phyloP scores from a whole-genome alignment of 805 yeast genomes.

The Millerozyma acaciae region DNA sequence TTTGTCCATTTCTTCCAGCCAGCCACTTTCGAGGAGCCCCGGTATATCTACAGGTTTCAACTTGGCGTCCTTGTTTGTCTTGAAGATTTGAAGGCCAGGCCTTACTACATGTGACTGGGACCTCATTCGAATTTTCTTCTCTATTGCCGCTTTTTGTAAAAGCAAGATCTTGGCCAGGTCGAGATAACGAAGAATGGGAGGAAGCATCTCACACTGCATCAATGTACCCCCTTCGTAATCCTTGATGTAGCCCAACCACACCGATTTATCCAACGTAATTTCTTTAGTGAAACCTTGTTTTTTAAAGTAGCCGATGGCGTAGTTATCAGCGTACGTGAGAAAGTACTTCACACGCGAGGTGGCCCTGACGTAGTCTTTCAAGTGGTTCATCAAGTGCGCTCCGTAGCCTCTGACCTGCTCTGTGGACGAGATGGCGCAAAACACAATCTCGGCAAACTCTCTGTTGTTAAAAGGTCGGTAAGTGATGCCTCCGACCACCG shows the following conservation, averaged over 20 bases:
- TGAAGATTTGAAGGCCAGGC: constrained; percentile 75
- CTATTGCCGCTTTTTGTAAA: constrained; percentile 87
- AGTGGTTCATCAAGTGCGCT: constrained; percentile 96
- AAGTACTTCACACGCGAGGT: constrained; percentile 84
- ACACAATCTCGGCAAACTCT: constrained; percentile 95
- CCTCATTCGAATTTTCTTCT: constrained; percentile 73
- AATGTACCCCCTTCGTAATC: constrained; percentile 98
- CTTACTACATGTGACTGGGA: constrained; percentile 77
- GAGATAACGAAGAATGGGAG: constrained; percentile 72
- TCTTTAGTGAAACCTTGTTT: constrained; percentile 98
- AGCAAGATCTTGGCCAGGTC: constrained; percentile 84
- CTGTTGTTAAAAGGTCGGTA: constrained; percentile 89
- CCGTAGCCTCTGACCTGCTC: constrained; percentile 99
- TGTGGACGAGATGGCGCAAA: constrained; percentile 95
- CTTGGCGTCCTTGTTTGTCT: constrained; percentile 38
- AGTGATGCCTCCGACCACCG: constrained; percentile 97
- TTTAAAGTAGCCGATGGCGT: constrained; percentile 97
- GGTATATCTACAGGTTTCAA: constrained; percentile 83
- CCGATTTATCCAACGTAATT: constrained; percentile 73
- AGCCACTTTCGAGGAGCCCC: constrained; percentile 89
- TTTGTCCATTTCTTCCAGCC: constrained; percentile 98
- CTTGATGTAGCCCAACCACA: constrained; percentile 98
- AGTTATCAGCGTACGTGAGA: constrained; percentile 95
- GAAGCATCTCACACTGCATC: constrained; percentile 96
- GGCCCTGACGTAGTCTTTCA: constrained; percentile 89